Percentiles rank a stretch among this genome's conserved stretches.
phyloP scores from a whole-genome alignment of 192 early-diverging fungal genomes.

The Cetraspora pellucida region DNA sequence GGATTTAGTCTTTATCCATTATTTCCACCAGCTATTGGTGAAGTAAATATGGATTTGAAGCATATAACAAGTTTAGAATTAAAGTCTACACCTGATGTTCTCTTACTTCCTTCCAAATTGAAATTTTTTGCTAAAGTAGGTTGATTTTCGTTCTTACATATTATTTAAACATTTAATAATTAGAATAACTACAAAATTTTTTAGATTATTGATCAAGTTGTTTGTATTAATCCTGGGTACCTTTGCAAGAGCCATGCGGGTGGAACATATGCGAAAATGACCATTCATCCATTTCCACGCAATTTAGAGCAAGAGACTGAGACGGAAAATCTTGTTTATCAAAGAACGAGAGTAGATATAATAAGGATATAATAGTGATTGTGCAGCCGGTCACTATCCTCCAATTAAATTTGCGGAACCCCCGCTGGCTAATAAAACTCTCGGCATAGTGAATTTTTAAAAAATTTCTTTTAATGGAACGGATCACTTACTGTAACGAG shows the following conservation, averaged over 20 bases:
- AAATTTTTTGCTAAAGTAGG: constrained; percentile 67
- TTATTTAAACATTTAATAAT: neutral
- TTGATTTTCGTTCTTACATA: neutral
- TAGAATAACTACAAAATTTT: neutral
- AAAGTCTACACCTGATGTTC: constrained; percentile 74
- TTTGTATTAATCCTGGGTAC: constrained; percentile 86
- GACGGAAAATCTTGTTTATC: neutral
- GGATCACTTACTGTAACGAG: no score
- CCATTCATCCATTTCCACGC: constrained; percentile 62
- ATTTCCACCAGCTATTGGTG: constrained; percentile 58
- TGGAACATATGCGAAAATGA: constrained; percentile 83
- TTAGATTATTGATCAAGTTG: constrained; percentile 66
- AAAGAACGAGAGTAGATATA: constrained; percentile 13
- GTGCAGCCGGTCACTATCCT: no score
- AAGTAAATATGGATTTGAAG: constrained; percentile 41
- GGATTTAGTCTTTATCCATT: constrained; percentile 81
- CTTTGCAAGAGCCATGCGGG: constrained; percentile 67
- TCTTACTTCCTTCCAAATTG: constrained; percentile 79
- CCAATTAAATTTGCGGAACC: no score
- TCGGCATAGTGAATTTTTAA: no score
- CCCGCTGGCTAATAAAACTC: no score
- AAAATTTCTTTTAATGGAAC: no score
- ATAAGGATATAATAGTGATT: neutral
- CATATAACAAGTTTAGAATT: constrained; percentile 48
- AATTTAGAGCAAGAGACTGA: constrained; percentile 14